phyloP scores from a whole-genome alignment of 1,284 basidiomycete genomes.

The Boletus semigastroideus region DNA sequence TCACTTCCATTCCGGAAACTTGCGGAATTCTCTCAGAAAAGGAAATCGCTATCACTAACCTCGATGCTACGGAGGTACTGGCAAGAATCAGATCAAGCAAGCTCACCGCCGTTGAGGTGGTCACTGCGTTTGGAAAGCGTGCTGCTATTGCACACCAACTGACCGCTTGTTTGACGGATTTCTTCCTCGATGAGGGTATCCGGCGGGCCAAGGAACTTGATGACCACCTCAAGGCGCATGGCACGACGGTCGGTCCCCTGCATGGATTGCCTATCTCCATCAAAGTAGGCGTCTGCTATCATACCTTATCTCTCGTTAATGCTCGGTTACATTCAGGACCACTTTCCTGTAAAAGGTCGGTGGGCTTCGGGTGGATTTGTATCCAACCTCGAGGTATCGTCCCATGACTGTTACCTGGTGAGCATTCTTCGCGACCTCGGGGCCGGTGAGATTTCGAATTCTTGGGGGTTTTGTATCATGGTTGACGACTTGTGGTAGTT shows the following conservation, averaged over 20 bases:
- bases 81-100: slow-evolving; percentile 18
- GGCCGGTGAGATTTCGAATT: slow-evolving; percentile 24
- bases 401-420: slow-evolving; percentile 24
- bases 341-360: slow-evolving; percentile 36
- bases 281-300: slow-evolving; percentile 29
- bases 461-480: background rate
- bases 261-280: slow-evolving; percentile 52
- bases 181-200: slow-evolving; percentile 35
- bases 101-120: slow-evolving; percentile 27
- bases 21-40: slow-evolving; percentile 40
- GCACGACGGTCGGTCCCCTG: slow-evolving; percentile 43
- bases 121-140: slow-evolving; percentile 32
- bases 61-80: slow-evolving; percentile 29
- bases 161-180: slow-evolving; percentile 30
- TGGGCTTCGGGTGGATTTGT: slow-evolving; percentile 45
- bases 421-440: slow-evolving; percentile 34
- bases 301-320: background rate
- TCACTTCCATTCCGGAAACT: slow-evolving; percentile 32
- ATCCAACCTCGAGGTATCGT: slow-evolving; percentile 23
- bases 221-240: slow-evolving; percentile 34
- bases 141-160: slow-evolving; percentile 32
- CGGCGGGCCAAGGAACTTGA: slow-evolving; percentile 43
- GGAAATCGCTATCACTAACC: slow-evolving; percentile 46
- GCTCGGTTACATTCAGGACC: slow-evolving; percentile 35
- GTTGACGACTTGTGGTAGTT: slow-evolving; percentile 27